Conservation (phyloP, 2,329 filamentous ascomycete genomes). For the Exophiala viscosa region DNA sequence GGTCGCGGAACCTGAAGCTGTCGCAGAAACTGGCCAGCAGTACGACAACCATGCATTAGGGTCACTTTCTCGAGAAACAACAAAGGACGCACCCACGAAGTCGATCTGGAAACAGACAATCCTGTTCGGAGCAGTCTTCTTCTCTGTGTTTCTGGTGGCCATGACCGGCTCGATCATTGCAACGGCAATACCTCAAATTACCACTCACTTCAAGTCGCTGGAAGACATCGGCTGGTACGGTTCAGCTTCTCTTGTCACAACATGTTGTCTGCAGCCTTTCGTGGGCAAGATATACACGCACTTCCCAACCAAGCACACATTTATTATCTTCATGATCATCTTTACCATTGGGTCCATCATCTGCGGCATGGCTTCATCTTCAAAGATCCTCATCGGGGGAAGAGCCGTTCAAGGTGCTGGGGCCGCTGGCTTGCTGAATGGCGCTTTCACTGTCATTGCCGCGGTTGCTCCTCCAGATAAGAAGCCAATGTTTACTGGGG, state of each 20-base stretch:
- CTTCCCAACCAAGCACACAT: slow-evolving; percentile 36
- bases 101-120: slow-evolving; percentile 20
- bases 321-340: slow-evolving; percentile 31
- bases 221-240: slow-evolving; percentile 32
- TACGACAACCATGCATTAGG: too few species aligned
- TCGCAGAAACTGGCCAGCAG: neutral
- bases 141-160: slow-evolving; percentile 48
- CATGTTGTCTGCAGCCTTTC: slow-evolving; percentile 46
- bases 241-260: slow-evolving; percentile 32
- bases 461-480: slow-evolving; percentile 32
- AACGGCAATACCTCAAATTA: slow-evolving; percentile 41
- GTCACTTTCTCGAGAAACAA: neutral
- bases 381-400: slow-evolving; percentile 33
- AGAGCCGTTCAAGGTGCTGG: slow-evolving; percentile 35
- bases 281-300: slow-evolving; percentile 48
- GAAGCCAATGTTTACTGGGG: slow-evolving; percentile 35
- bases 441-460: slow-evolving; percentile 43
- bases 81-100: neutral
- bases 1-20: too few species aligned
- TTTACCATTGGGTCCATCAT: slow-evolving; percentile 35
- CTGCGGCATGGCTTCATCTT: slow-evolving; percentile 31
- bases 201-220: slow-evolving; percentile 33
- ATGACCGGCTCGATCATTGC: slow-evolving; percentile 54
- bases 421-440: slow-evolving; percentile 34
- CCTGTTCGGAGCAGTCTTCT: slow-evolving; percentile 38